These are phyloP conservation scores for Pigoraptor vietnamica DNA, from an alignment of 78 protist species.

Conservation along the genomic window DNA sequence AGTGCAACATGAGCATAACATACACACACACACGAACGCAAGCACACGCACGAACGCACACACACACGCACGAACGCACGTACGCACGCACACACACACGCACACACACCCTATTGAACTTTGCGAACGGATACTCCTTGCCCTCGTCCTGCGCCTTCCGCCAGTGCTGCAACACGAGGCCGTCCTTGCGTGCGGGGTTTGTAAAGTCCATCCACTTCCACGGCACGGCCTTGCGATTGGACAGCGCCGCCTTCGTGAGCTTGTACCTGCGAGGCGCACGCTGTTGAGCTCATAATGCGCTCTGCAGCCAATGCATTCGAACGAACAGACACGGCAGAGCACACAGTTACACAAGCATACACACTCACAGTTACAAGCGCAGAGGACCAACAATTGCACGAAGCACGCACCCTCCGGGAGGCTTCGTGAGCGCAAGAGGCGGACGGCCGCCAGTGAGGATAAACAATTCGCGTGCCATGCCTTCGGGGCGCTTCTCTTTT, in stretches of 20 bases:
- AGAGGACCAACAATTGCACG: background rate
- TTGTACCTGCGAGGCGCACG: background rate
- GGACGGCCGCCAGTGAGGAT: background rate
- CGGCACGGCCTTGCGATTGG: background rate
- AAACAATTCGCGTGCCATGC: background rate
- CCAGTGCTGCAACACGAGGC: background rate
- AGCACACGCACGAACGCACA: background rate
- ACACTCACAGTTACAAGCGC: background rate
- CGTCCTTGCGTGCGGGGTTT: background rate
- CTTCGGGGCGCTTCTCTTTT: background rate
- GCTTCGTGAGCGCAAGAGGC: background rate
- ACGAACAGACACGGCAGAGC: no score
- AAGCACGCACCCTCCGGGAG: background rate
- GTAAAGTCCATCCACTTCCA: background rate
- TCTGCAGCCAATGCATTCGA: no score
- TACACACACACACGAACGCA: no score
- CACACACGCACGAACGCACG: background rate
- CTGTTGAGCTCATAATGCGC: no score
- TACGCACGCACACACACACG: background rate
- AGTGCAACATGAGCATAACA: no score
- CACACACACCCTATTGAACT: constrained; percentile 7
- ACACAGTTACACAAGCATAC: no score
- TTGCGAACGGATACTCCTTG: background rate
- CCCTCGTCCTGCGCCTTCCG: background rate
- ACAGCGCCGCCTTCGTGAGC: background rate